Conservation (phyloP, 768 basidiomycete genomes). For the Russula emetica region DNA sequence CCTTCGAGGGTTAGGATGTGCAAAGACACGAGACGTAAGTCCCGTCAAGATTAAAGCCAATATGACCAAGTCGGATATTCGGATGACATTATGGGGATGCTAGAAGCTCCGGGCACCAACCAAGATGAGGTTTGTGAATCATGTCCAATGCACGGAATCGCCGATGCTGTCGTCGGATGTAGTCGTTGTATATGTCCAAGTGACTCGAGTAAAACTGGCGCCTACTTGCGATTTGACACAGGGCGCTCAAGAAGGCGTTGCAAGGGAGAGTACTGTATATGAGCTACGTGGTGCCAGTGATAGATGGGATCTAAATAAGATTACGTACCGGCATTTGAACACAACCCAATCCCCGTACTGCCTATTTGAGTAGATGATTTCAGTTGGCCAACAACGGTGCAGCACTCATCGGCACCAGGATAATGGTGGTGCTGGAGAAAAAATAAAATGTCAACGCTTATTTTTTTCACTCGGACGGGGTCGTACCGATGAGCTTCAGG, state of each 20-base stretch:
- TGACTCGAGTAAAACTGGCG: constrained; percentile 24
- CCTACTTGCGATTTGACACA: constrained; percentile 13
- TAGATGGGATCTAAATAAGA: not conserved
- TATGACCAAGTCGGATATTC: constrained; percentile 24
- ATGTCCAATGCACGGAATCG: constrained; percentile 11
- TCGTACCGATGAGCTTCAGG: not conserved
- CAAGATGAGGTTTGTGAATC: constrained; percentile 20
- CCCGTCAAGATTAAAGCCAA: constrained; percentile 16
- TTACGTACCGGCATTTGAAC: no score
- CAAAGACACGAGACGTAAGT: constrained; percentile 16
- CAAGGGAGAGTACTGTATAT: constrained; percentile 2
- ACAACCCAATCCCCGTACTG: not conserved
- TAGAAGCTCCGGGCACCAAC: constrained; percentile 18
- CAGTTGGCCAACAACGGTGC: not conserved
- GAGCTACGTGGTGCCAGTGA: constrained; percentile 17
- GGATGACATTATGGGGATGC: constrained; percentile 12
- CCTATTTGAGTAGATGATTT: not conserved
- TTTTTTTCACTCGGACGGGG: not conserved
- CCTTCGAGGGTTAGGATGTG: constrained; percentile 7
- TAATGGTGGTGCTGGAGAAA: not conserved
- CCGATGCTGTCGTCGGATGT: constrained; percentile 17
- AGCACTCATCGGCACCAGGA: constrained; percentile 3
- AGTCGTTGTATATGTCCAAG: constrained; percentile 23
- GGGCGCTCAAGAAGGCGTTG: constrained; percentile 8
- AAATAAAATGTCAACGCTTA: not conserved